A percentile compares a stretch with the other conserved stretches of the same genome.
Conservation (phyloP, 805 yeast species). For the Lipomyces kockii region DNA sequence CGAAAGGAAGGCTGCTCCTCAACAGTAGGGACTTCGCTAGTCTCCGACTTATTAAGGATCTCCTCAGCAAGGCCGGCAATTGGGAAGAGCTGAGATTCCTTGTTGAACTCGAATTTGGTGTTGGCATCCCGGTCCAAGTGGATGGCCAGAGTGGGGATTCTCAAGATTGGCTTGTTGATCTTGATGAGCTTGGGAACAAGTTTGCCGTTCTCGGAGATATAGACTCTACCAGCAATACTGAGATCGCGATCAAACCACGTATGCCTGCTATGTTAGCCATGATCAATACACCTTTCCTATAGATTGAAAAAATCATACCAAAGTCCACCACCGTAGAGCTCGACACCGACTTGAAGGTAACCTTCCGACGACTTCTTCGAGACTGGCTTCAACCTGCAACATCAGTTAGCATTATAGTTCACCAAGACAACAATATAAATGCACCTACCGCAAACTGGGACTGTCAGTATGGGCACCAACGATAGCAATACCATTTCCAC, state of each 20-base stretch:
- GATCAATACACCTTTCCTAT: not conserved
- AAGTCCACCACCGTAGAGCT: constrained; percentile 92
- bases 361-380: constrained; percentile 74
- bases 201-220: constrained; percentile 53
- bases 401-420: not conserved
- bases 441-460: constrained; percentile 66
- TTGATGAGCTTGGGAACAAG: constrained; percentile 72
- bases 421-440: constrained; percentile 10
- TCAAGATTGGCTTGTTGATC: constrained; percentile 78
- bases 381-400: constrained; percentile 70
- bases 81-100: constrained; percentile 84
- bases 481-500: constrained; percentile 83
- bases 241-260: constrained; percentile 97
- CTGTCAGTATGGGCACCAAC: constrained; percentile 98
- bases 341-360: constrained; percentile 88
- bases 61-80: constrained; percentile 67
- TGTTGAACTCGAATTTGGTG: constrained; percentile 82
- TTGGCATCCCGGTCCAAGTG: constrained; percentile 82
- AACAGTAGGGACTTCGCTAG: constrained; percentile 30
- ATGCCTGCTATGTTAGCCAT: constrained; percentile 48
- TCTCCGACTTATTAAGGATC: constrained; percentile 45
- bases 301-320: constrained; percentile 51
- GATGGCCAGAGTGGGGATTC: constrained; percentile 94
- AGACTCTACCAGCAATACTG: constrained; percentile 89
- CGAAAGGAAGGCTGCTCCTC: constrained; percentile 59